Conservation (phyloP, 2,329 filamentous ascomycete species). For the Nakataea oryzae region DNA sequence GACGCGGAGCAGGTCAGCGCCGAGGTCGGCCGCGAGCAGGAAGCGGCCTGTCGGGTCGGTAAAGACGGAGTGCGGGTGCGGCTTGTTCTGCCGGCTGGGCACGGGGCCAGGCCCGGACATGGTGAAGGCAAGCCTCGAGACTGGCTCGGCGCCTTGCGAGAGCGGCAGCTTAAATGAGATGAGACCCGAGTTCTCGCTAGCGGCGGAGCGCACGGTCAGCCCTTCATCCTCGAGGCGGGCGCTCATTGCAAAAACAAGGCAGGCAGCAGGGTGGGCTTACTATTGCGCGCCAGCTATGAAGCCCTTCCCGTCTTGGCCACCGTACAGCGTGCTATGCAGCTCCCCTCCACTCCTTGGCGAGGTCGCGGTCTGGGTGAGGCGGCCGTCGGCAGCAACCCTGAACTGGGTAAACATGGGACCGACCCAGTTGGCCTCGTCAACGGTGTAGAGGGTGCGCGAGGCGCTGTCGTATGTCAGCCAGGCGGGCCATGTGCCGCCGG, state of each 20-base stretch:
- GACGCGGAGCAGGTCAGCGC: constrained; percentile 42
- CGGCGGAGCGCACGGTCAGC: neutral
- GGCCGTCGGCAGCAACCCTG: constrained; percentile 19
- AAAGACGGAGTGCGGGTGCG: constrained; percentile 43
- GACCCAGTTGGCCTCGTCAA: constrained; percentile 24
- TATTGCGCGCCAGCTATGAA: constrained; percentile 34
- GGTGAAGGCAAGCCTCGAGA: constrained; percentile 28
- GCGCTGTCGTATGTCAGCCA: constrained; percentile 24
- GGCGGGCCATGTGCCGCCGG: constrained; percentile 24
- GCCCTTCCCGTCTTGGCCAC: constrained; percentile 22
- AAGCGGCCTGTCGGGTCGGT: constrained; percentile 36
- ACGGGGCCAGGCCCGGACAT: constrained; percentile 30
- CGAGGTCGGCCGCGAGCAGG: constrained; percentile 40
- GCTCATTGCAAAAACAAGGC: neutral
- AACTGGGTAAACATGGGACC: constrained; percentile 23
- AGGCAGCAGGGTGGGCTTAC: constrained; percentile 16
- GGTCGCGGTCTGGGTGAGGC: constrained; percentile 16
- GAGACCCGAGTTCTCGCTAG: constrained; percentile 29
- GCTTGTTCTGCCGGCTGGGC: constrained; percentile 38
- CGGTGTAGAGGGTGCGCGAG: constrained; percentile 20
- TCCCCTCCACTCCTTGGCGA: constrained; percentile 23
- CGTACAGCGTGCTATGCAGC: constrained; percentile 29
- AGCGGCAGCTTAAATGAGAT: constrained; percentile 32
- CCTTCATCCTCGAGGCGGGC: neutral
- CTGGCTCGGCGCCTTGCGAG: constrained; percentile 13